These are phyloP conservation scores for Coriolopsis trogii DNA, from an alignment of 1,284 basidiomycete genomes.

Conservation along the genomic window DNA sequence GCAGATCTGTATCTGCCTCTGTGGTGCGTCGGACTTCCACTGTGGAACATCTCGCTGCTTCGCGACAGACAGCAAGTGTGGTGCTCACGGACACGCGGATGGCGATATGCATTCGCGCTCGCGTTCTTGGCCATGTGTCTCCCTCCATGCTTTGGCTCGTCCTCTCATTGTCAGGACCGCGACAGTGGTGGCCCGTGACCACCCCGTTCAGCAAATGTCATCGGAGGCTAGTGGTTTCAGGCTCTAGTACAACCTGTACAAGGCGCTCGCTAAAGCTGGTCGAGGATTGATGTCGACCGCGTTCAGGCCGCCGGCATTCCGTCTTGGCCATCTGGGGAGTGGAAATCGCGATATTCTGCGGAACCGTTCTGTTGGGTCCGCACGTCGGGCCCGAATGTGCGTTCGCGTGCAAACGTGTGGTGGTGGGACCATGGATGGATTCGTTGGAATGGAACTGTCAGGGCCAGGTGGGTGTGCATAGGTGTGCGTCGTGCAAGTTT, in stretches of 20 bases:
- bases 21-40: not conserved
- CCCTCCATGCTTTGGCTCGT: too few relatives aligned
- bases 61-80: conserved; percentile 3
- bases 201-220: too few relatives aligned
- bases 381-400: conserved; percentile 19
- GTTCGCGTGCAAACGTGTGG: not conserved
- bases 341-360: conserved; percentile 1
- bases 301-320: conserved; percentile 7
- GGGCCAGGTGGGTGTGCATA: not conserved
- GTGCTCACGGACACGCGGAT: too few relatives aligned
- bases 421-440: not conserved
- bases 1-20: conserved; percentile 4
- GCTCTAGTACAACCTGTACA: too few relatives aligned
- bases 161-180: too few relatives aligned
- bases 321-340: conserved; percentile 2
- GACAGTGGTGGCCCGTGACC: too few relatives aligned
- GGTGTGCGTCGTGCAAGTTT: too few relatives aligned
- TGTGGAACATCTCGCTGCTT: not conserved
- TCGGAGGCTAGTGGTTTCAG: too few relatives aligned
- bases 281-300: conserved; percentile 7
- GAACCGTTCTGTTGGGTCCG: conserved; percentile 12
- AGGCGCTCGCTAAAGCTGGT: not conserved
- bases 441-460: not conserved
- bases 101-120: too few relatives aligned
- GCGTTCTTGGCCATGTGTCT: too few relatives aligned